phyloP scores from a whole-genome alignment of 75 land plant genomes.

The Sequoiadendron giganteum region DNA sequence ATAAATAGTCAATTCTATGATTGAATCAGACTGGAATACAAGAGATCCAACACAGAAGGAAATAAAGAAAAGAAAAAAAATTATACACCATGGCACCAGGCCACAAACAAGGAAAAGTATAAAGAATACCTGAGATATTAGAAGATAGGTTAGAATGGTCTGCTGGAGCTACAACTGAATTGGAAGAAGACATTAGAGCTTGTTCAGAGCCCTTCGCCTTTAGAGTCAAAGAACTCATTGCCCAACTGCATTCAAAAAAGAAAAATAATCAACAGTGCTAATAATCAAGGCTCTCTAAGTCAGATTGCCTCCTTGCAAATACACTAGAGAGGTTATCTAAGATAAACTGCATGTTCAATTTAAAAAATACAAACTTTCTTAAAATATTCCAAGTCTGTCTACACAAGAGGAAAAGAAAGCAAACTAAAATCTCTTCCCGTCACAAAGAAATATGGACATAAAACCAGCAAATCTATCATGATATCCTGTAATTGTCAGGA shows the following conservation, averaged over 20 bases:
- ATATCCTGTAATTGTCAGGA: background rate
- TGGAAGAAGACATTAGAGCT: conserved; percentile 27
- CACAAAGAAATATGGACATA: background rate
- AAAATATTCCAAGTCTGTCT: no score
- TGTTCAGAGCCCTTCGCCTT: conserved; percentile 77
- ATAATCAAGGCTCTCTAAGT: background rate
- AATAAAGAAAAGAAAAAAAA: background rate
- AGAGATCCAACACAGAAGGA: background rate
- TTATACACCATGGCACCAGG: background rate
- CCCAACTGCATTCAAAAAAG: conserved; percentile 74
- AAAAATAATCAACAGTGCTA: background rate
- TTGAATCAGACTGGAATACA: background rate
- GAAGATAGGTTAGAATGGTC: conserved; percentile 14
- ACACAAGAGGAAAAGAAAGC: background rate
- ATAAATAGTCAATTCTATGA: background rate
- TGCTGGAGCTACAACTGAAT: conserved; percentile 22
- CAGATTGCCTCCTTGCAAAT: background rate
- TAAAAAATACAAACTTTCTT: background rate
- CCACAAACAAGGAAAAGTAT: background rate
- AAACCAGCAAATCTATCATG: background rate
- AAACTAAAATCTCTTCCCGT: background rate
- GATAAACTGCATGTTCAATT: background rate
- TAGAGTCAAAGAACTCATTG: conserved; percentile 85
- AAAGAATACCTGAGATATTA: conserved; percentile 21
- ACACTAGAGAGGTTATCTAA: background rate